Percentiles rank a stretch among this genome's conserved stretches.
Conservation (phyloP, 1,139 yeast species). For the Blastobotrys serpentis region DNA sequence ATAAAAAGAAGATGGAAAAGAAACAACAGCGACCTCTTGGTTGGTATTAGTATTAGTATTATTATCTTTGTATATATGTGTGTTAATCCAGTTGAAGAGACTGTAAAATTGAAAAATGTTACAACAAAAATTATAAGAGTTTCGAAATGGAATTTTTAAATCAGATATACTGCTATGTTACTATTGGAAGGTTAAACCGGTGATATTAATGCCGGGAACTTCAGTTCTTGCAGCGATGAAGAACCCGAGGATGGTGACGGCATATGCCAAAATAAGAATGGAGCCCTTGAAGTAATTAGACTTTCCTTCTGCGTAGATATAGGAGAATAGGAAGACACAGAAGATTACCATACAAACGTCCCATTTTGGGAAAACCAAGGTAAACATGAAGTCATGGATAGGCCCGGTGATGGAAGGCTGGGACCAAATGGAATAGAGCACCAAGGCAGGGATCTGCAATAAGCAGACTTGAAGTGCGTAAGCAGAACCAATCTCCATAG, state of each 20-base stretch:
- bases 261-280: slow-evolving; percentile 74
- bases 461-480: slow-evolving; percentile 96
- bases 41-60: slow-evolving; percentile 16
- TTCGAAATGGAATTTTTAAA: no score
- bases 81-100: neutral
- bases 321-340: slow-evolving; percentile 86
- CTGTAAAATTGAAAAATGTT: neutral
- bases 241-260: slow-evolving; percentile 78
- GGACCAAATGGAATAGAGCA: slow-evolving; percentile 64
- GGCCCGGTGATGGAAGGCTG: slow-evolving; percentile 33
- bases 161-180: neutral
- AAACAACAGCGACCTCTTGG: slow-evolving; percentile 20
- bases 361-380: slow-evolving; percentile 93
- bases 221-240: slow-evolving; percentile 51
- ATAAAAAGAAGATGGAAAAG: slow-evolving; percentile 31
- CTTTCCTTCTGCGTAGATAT: slow-evolving; percentile 95
- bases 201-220: slow-evolving; percentile 4
- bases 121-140: neutral
- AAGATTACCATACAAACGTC: slow-evolving; percentile 84
- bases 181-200: slow-evolving; percentile 2
- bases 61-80: slow-evolving; percentile 8
- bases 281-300: slow-evolving; percentile 95
- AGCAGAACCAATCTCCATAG: slow-evolving; percentile 96
- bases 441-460: slow-evolving; percentile 89
- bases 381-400: slow-evolving; percentile 55